A percentile compares a stretch with the other conserved stretches of the same genome.
Evolutionary conservation across 345 rosid species (phyloP).

Genomic region (Ceriops zippeliana): DNA sequence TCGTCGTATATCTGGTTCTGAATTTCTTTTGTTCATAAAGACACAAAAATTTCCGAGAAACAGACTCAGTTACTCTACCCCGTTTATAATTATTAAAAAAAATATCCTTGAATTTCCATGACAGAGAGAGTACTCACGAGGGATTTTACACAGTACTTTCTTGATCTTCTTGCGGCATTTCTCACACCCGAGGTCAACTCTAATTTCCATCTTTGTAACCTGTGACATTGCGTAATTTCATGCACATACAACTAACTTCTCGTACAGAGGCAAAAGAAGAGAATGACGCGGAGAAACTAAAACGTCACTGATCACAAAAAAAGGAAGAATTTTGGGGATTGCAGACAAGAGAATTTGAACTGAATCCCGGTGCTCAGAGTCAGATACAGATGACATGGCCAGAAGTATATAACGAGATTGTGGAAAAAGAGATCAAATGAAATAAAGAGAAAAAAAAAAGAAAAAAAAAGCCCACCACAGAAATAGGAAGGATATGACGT

Average conservation of each 20-base stretch:
- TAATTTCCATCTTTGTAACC: conserved; percentile 64
- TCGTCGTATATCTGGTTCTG: conserved; percentile 56
- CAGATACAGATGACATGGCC: too few species aligned
- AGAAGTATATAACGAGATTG: too few species aligned
- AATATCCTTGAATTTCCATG: not conserved
- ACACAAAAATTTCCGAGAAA: not conserved
- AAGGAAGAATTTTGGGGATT: too few species aligned
- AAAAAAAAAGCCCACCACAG: too few species aligned
- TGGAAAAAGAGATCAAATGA: too few species aligned
- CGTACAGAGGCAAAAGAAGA: not conserved
- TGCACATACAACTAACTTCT: not conserved
- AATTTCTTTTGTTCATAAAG: conserved; percentile 46
- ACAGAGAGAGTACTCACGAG: conserved; percentile 14
- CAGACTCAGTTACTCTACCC: conserved; percentile 31
- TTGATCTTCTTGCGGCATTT: conserved; percentile 72
- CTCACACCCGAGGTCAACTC: conserved; percentile 63
- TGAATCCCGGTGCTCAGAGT: too few species aligned
- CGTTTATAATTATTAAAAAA: not conserved
- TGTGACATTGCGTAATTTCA: conserved; percentile 15
- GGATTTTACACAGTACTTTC: conserved; percentile 14
- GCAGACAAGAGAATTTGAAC: too few species aligned
- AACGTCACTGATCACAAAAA: too few species aligned
- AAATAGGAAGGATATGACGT: too few species aligned
- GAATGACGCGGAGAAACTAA: not conserved
- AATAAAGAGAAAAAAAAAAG: too few species aligned